Conservation (phyloP, 2,329 filamentous ascomycete genomes). For the Trichoderma harzianum region DNA sequence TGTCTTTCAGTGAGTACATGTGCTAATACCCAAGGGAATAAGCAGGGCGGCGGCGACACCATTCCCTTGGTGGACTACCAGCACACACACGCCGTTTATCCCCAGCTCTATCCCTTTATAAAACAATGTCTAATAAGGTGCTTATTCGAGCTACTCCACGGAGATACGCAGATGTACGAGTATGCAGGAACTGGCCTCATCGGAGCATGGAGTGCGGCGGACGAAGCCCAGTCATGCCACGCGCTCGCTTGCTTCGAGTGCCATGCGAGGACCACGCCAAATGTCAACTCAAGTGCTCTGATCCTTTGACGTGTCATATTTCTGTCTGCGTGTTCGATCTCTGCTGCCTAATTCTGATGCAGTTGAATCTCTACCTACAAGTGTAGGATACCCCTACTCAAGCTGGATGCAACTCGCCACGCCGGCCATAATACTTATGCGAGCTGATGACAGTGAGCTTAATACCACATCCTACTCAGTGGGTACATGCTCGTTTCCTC, state of each 20-base stretch:
- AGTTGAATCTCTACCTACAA: neutral
- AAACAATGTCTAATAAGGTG: constrained; percentile 2
- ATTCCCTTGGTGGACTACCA: neutral
- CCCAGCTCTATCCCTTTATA: neutral
- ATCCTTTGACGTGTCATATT: neutral
- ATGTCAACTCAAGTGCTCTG: neutral
- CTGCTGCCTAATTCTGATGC: neutral
- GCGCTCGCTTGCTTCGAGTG: neutral
- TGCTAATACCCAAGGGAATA: neutral
- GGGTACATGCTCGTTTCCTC: neutral
- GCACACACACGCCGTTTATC: neutral
- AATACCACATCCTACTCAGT: neutral
- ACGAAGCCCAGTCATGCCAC: neutral
- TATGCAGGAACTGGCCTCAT: no score
- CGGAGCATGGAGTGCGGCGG: neutral
- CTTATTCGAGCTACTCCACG: neutral
- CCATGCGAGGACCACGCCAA: neutral
- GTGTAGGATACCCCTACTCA: neutral
- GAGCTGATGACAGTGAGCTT: neutral
- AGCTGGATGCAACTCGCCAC: neutral
- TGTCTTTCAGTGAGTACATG: neutral
- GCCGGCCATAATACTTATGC: neutral
- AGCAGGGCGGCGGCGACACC: neutral
- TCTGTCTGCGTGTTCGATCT: neutral
- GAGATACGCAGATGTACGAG: neutral